phyloP scores from a whole-genome alignment of 805 yeast species.

The Zygoascus flipseniorum region DNA sequence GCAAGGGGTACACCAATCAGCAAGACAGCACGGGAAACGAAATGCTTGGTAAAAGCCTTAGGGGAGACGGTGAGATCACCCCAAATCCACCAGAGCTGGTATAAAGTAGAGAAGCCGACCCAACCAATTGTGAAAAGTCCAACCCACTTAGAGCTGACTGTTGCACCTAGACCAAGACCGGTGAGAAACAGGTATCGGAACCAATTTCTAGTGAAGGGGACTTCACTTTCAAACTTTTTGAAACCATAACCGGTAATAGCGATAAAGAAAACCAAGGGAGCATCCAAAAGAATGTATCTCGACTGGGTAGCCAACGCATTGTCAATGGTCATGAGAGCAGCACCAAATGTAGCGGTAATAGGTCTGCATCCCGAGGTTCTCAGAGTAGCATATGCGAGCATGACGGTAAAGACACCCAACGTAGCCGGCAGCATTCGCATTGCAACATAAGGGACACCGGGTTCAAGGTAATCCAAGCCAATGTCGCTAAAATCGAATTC shows the following conservation, averaged over 20 bases:
- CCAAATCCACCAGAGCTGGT: conserved; percentile 55
- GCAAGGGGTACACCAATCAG: conserved; percentile 47
- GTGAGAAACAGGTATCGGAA: conserved; percentile 38
- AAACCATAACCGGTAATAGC: conserved; percentile 43
- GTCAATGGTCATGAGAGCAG: conserved; percentile 49
- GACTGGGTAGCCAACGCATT: conserved; percentile 57
- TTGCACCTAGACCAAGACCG: conserved; percentile 43
- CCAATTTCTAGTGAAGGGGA: conserved; percentile 46
- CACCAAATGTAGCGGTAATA: conserved; percentile 41
- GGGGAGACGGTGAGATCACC: conserved; percentile 56
- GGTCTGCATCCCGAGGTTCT: conserved; percentile 49
- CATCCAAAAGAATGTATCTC: conserved; percentile 41
- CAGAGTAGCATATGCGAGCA: conserved; percentile 47
- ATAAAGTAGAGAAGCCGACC: conserved; percentile 43
- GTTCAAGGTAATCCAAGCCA: conserved; percentile 36
- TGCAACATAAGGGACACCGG: conserved; percentile 40
- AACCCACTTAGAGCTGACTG: conserved; percentile 58
- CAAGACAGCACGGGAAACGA: conserved; percentile 32
- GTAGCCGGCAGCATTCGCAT: conserved; percentile 52
- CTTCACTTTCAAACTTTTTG: conserved; percentile 40
- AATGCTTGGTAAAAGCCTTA: conserved; percentile 33
- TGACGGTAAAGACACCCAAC: conserved; percentile 45
- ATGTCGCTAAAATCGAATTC: conserved; percentile 35
- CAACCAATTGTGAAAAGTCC: conserved; percentile 63
- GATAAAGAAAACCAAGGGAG: conserved; percentile 36